These are phyloP conservation scores for Paulownia fortunei DNA, from an alignment of 257 asterid genomes.

Conservation along the genomic window DNA sequence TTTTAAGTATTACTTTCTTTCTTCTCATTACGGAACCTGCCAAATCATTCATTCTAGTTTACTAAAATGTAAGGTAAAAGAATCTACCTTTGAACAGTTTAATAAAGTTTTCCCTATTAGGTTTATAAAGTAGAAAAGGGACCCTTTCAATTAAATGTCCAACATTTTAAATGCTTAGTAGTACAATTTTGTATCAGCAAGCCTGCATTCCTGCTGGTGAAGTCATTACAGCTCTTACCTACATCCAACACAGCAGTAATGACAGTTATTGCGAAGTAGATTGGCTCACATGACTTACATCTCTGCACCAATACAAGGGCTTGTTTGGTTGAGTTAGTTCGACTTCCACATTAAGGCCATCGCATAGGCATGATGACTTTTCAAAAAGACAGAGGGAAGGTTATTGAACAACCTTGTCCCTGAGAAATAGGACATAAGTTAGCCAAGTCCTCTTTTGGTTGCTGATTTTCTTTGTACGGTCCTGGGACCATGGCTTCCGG, in stretches of 20 bases:
- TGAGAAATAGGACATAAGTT: neutral
- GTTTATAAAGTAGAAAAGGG: neutral
- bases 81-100: neutral
- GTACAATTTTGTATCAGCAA: constrained; percentile 31
- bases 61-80: constrained; percentile 6
- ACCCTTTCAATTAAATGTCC: constrained; percentile 22
- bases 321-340: constrained; percentile 32
- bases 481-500: no score
- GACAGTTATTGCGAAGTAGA: constrained; percentile 48
- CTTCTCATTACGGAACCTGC: neutral
- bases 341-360: constrained; percentile 15
- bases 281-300: constrained; percentile 46
- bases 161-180: constrained; percentile 38
- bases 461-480: neutral
- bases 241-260: constrained; percentile 46
- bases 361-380: neutral
- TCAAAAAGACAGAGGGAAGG: neutral
- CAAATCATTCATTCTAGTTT: neutral
- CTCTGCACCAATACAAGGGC: constrained; percentile 22
- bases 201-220: constrained; percentile 42
- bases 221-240: constrained; percentile 55
- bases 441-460: neutral
- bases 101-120: neutral
- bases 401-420: constrained; percentile 10
- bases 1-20: neutral